phyloP scores from a whole-genome alignment of 2,329 filamentous ascomycete species.

The Cladosporium sp. region DNA sequence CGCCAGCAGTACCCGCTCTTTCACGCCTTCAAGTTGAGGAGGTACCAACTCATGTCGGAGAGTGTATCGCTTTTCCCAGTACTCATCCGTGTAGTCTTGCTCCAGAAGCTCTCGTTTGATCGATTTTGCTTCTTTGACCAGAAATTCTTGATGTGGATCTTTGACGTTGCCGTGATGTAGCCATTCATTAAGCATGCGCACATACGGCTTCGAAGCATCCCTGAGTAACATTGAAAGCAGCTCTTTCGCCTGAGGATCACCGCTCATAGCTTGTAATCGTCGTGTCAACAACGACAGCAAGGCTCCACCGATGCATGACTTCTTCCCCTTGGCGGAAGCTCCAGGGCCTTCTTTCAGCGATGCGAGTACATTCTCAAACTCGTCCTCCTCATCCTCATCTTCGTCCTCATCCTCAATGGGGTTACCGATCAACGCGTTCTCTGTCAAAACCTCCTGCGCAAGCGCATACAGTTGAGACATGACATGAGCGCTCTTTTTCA shows the following conservation, averaged over 20 bases:
- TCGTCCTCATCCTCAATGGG: conserved; percentile 58
- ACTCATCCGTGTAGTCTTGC: conserved; percentile 97
- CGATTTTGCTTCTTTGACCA: conserved; percentile 94
- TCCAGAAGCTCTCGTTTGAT: conserved; percentile 87
- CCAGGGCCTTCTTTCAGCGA: conserved; percentile 84
- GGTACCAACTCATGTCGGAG: conserved; percentile 88
- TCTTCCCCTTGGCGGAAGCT: conserved; percentile 77
- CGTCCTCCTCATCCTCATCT: conserved; percentile 62
- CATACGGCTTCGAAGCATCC: conserved; percentile 90
- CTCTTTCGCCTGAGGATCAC: conserved; percentile 81
- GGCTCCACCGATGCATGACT: conserved; percentile 93
- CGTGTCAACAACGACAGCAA: conserved; percentile 86
- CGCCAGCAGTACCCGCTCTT: conserved; percentile 89
- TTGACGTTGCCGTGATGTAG: conserved; percentile 92
- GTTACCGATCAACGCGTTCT: conserved; percentile 82
- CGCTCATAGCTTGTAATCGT: conserved; percentile 82
- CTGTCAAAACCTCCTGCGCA: conserved; percentile 80
- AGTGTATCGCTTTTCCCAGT: conserved; percentile 97
- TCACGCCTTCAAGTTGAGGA: conserved; percentile 83
- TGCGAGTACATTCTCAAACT: conserved; percentile 91
- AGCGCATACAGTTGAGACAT: conserved; percentile 85
- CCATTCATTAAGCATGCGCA: conserved; percentile 99
- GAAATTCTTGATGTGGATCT: conserved; percentile 88
- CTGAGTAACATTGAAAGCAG: conserved; percentile 77
- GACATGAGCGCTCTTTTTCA: conserved; percentile 84